phyloP scores from a whole-genome alignment of 2,329 filamentous ascomycete genomes.

The Pseudocercospora fuligena region DNA sequence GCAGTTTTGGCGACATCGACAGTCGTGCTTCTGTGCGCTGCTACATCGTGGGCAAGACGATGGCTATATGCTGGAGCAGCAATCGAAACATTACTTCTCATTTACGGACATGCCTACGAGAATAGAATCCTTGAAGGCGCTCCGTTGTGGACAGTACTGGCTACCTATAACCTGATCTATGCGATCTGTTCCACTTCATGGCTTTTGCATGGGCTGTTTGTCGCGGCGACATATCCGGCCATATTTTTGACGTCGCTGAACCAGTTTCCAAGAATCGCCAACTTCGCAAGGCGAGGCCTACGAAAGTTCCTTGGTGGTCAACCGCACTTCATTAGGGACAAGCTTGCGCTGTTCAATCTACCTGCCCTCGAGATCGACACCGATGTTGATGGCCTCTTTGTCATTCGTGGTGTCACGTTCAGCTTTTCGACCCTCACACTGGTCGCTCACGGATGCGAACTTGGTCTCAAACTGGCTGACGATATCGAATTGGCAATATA shows the following conservation, averaged over 20 bases:
- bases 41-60: conserved; percentile 31
- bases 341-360: conserved; percentile 55
- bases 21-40: conserved; percentile 24
- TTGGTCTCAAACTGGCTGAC: conserved; percentile 57
- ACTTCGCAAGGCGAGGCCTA: conserved; percentile 44
- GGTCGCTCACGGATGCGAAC: conserved; percentile 58
- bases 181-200: conserved; percentile 57
- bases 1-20: conserved; percentile 22
- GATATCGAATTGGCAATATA: conserved; percentile 60
- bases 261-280: conserved; percentile 50
- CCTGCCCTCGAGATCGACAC: conserved; percentile 61
- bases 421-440: conserved; percentile 56
- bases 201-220: conserved; percentile 55
- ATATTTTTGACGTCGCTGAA: conserved; percentile 52
- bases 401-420: conserved; percentile 59
- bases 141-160: conserved; percentile 54
- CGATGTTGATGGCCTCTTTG: conserved; percentile 58
- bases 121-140: conserved; percentile 50
- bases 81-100: conserved; percentile 33
- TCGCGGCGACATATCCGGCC: conserved; percentile 47
- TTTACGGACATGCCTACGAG: conserved; percentile 33
- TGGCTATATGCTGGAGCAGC: conserved; percentile 38
- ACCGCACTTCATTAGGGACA: conserved; percentile 58
- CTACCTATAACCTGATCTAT: conserved; percentile 54
- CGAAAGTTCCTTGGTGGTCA: conserved; percentile 46